Percentiles rank a stretch among this genome's conserved stretches.
Conservation (phyloP, 1,139 yeast species). For the Kodamaea plutei region DNA sequence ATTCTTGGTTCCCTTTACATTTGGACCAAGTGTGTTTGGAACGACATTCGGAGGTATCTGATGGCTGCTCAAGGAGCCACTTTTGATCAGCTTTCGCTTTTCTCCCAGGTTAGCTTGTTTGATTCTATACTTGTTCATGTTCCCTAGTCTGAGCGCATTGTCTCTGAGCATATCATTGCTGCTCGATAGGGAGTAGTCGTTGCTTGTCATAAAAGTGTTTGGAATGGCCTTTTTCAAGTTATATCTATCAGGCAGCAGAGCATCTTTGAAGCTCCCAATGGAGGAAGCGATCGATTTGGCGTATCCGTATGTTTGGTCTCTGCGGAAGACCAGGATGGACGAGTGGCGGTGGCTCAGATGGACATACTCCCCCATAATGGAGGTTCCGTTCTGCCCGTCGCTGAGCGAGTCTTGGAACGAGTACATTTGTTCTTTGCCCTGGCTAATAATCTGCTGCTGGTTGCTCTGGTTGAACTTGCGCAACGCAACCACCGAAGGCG, state of each 20-base stretch:
- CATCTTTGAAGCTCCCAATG: conserved; percentile 24
- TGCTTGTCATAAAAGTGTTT: conserved; percentile 3
- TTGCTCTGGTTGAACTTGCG: conserved; percentile 11
- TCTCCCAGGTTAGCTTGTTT: conserved; percentile 1
- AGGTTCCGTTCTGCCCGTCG: conserved; percentile 4
- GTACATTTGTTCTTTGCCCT: conserved; percentile 1
- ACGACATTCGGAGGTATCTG: background rate
- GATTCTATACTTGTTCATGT: conserved; percentile 2
- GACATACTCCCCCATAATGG: conserved; percentile 9
- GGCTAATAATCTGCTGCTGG: conserved; percentile 1
- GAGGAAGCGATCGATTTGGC: conserved; percentile 28
- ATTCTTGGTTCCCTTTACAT: conserved; percentile 8
- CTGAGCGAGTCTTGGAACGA: conserved; percentile 11
- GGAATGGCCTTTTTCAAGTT: conserved; percentile 7
- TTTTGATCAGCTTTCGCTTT: conserved; percentile 3
- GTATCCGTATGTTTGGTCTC: conserved; percentile 14
- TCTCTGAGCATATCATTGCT: conserved; percentile 4
- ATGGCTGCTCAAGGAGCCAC: conserved; percentile 1
- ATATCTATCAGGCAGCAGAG: conserved; percentile 6
- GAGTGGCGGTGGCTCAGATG: conserved; percentile 14
- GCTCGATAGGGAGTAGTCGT: conserved; percentile 4
- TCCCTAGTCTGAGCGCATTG: conserved; percentile 1
- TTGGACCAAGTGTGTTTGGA: background rate
- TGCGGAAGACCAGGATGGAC: conserved; percentile 20
- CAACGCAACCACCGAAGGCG: conserved; percentile 24